Percentiles rank a stretch among this genome's conserved stretches.
These are phyloP conservation scores for Aspergillus fumigatus DNA, from an alignment of 2,329 filamentous ascomycete genomes.

Conservation along the genomic window DNA sequence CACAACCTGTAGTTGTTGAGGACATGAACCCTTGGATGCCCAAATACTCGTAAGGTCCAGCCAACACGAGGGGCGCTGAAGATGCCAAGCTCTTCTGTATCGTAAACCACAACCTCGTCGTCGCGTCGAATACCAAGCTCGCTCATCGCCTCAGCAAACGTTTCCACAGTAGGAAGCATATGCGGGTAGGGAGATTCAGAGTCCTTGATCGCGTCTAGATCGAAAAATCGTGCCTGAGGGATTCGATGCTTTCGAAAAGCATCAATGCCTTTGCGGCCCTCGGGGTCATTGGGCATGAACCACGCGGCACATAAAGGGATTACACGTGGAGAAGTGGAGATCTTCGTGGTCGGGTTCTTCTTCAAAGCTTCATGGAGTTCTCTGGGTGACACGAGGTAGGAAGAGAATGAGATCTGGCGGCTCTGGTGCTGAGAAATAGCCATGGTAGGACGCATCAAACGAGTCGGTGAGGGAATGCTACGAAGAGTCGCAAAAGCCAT, in stretches of 20 bases:
- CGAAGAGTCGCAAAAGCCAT: slow-evolving; percentile 37
- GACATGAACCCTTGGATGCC: slow-evolving; percentile 81
- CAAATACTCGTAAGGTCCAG: slow-evolving; percentile 90
- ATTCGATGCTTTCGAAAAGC: slow-evolving; percentile 80
- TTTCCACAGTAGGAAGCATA: slow-evolving; percentile 80
- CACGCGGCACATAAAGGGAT: slow-evolving; percentile 89
- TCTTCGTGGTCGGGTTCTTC: slow-evolving; percentile 72
- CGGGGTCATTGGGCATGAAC: slow-evolving; percentile 87
- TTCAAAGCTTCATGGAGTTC: slow-evolving; percentile 78
- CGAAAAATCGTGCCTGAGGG: slow-evolving; percentile 89
- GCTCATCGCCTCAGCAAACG: slow-evolving; percentile 84
- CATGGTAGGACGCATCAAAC: slow-evolving; percentile 25
- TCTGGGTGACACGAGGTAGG: slow-evolving; percentile 80
- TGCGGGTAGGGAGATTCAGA: slow-evolving; percentile 85
- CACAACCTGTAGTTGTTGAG: slow-evolving; percentile 96
- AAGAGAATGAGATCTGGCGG: slow-evolving; percentile 58
- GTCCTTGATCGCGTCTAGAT: slow-evolving; percentile 88
- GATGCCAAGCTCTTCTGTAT: slow-evolving; percentile 83
- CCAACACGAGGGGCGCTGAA: slow-evolving; percentile 90
- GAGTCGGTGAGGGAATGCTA: slow-evolving; percentile 18
- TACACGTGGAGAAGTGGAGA: slow-evolving; percentile 75
- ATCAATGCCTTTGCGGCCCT: slow-evolving; percentile 70
- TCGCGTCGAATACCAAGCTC: slow-evolving; percentile 80
- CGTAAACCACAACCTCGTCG: slow-evolving; percentile 91
- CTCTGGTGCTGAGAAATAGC: slow-evolving; percentile 29